These are phyloP conservation scores for Radiomyces spectabilis DNA, from an alignment of 192 early-diverging fungal genomes.

Conservation along the genomic window DNA sequence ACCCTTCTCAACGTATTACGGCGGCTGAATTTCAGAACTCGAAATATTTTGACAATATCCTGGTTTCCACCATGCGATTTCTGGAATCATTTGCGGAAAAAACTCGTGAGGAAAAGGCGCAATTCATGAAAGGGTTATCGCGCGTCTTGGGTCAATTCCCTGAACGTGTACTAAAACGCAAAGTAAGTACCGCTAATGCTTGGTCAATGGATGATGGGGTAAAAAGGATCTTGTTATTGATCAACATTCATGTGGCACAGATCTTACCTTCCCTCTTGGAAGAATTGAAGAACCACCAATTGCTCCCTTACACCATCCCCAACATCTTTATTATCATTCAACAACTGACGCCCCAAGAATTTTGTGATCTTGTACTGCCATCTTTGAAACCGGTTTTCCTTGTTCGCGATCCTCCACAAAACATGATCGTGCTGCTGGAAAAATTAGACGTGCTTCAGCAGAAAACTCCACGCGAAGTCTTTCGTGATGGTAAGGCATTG, in stretches of 20 bases:
- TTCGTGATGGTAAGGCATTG: conserved; percentile 55
- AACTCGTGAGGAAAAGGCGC: conserved; percentile 63
- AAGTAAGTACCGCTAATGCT: too few relatives aligned
- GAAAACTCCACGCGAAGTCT: conserved; percentile 50
- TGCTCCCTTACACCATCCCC: conserved; percentile 67
- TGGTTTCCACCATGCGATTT: conserved; percentile 72
- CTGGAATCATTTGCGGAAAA: conserved; percentile 78
- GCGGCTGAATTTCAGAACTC: conserved; percentile 56
- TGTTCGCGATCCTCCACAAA: conserved; percentile 57
- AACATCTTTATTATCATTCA: conserved; percentile 69
- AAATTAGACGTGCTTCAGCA: conserved; percentile 57
- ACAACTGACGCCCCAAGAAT: conserved; percentile 50
- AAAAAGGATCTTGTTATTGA: too few relatives aligned
- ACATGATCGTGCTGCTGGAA: conserved; percentile 58
- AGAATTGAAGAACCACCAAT: conserved; percentile 65
- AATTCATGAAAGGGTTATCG: conserved; percentile 71
- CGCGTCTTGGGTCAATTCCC: conserved; percentile 68
- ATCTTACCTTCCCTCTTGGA: conserved; percentile 65
- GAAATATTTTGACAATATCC: conserved; percentile 72
- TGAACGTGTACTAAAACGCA: conserved; percentile 56
- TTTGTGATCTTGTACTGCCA: conserved; percentile 52
- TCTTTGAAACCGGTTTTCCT: conserved; percentile 55
- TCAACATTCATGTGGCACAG: too few relatives aligned
- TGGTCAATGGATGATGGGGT: too few relatives aligned
- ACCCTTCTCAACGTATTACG: conserved; percentile 49